Conservation (phyloP, 371 early-diverging fungal species). For the Apophysomyces sp. region DNA sequence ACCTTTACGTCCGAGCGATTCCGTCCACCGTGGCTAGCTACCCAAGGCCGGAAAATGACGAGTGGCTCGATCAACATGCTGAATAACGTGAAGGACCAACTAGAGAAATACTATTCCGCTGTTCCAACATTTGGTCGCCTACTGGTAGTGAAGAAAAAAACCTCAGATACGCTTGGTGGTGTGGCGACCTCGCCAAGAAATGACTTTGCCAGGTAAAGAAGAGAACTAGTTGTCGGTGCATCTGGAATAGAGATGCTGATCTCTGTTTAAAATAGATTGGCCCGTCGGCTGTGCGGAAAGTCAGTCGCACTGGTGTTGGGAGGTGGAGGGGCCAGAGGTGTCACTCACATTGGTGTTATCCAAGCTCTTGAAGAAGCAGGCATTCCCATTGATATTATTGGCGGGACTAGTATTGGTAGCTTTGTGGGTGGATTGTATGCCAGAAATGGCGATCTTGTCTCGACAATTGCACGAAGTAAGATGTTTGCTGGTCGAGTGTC, state of each 20-base stretch:
- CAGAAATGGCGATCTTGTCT: slow-evolving; percentile 83
- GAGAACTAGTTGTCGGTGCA: neutral
- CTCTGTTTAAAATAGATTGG: slow-evolving; percentile 61
- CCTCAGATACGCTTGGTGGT: slow-evolving; percentile 14
- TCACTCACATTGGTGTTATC: slow-evolving; percentile 96
- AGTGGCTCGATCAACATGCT: slow-evolving; percentile 52
- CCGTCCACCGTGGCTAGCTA: slow-evolving; percentile 56
- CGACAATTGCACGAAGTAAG: slow-evolving; percentile 85
- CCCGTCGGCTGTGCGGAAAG: slow-evolving; percentile 90
- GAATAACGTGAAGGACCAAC: slow-evolving; percentile 64
- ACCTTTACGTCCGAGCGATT: slow-evolving; percentile 23
- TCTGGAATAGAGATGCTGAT: neutral
- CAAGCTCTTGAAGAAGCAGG: slow-evolving; percentile 98
- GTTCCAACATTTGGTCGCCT: slow-evolving; percentile 38
- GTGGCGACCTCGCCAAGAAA: slow-evolving; percentile 35
- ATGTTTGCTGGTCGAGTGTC: slow-evolving; percentile 83
- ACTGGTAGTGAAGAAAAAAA: slow-evolving; percentile 32
- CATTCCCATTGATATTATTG: slow-evolving; percentile 98
- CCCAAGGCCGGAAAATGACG: slow-evolving; percentile 58
- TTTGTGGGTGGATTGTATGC: slow-evolving; percentile 98
- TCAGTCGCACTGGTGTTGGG: slow-evolving; percentile 98
- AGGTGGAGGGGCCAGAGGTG: slow-evolving; percentile 99
- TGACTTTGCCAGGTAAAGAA: slow-evolving; percentile 66
- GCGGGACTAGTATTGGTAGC: slow-evolving; percentile 98
- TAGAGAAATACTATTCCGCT: slow-evolving; percentile 66